These are phyloP conservation scores for Globisporangium lucens DNA, from an alignment of 352 stramenopile genomes.

Conservation along the genomic window DNA sequence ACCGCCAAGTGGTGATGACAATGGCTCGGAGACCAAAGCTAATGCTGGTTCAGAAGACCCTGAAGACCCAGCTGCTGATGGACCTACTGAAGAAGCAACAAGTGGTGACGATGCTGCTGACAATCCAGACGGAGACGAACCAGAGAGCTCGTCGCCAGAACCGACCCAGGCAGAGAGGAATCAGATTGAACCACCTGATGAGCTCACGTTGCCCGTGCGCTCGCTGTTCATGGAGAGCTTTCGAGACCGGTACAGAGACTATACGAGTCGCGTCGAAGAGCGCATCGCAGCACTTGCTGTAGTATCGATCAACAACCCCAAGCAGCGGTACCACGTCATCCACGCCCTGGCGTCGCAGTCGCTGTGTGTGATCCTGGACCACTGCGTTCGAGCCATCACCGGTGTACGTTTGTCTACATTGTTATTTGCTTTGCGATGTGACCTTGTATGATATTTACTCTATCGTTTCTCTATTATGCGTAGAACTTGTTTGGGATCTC, in stretches of 20 bases:
- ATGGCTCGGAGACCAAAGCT: neutral
- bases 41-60: constrained; percentile 7
- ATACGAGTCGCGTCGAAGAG: constrained; percentile 23
- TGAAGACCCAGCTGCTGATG: constrained; percentile 5
- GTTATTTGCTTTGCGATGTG: neutral
- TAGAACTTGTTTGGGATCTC: constrained; percentile 48
- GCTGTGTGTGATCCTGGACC: constrained; percentile 40
- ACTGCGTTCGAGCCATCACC: constrained; percentile 59
- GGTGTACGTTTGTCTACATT: constrained; percentile 32
- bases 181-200: constrained; percentile 29
- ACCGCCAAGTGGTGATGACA: neutral
- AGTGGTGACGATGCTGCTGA: constrained; percentile 6
- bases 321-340: constrained; percentile 33
- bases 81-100: too few species aligned
- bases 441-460: neutral
- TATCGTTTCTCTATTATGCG: neutral
- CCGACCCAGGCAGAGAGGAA: constrained; percentile 33
- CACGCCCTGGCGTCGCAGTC: constrained; percentile 45
- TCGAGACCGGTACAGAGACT: constrained; percentile 31
- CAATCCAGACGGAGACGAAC: constrained; percentile 1
- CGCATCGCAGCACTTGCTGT: constrained; percentile 4
- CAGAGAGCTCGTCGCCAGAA: constrained; percentile 10
- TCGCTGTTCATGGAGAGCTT: constrained; percentile 28
- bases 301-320: neutral
- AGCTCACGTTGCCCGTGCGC: constrained; percentile 33